phyloP scores from a whole-genome alignment of 2,329 filamentous ascomycete genomes.

The Alternaria tenuissima region DNA sequence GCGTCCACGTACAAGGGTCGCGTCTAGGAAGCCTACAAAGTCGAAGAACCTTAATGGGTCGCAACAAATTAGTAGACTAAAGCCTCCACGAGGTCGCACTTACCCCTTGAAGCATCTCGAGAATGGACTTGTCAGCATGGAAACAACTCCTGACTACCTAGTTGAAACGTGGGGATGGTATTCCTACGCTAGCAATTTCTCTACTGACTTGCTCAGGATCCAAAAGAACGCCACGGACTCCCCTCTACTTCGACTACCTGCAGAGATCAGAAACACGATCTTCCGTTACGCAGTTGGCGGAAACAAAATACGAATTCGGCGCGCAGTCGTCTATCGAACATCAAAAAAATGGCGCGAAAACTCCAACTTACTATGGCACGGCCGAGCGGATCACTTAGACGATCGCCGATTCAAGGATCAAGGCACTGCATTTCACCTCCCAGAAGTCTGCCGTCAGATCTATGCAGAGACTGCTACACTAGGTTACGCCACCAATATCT shows the following conservation, averaged over 20 bases:
- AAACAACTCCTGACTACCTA: constrained; percentile 5
- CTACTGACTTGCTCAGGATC: background rate
- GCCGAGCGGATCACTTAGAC: background rate
- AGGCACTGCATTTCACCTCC: background rate
- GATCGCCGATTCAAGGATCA: background rate
- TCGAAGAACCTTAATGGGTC: background rate
- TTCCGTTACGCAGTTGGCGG: constrained; percentile 2
- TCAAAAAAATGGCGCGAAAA: background rate
- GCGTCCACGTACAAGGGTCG: background rate
- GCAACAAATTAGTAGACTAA: background rate
- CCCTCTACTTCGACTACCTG: constrained; percentile 11
- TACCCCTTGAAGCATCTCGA: background rate
- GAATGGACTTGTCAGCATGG: constrained; percentile 4
- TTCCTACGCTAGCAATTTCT: background rate
- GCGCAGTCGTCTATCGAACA: background rate
- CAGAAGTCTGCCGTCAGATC: background rate
- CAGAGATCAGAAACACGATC: constrained; percentile 11
- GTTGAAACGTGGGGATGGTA: background rate
- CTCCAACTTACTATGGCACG: background rate
- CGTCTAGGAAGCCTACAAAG: background rate
- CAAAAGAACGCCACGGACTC: constrained; percentile 2
- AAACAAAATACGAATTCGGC: background rate
- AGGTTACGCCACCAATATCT: background rate
- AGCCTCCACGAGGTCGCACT: background rate
- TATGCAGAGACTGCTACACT: background rate